Evolutionary conservation across 2,329 filamentous ascomycete species (phyloP).

Genomic region (Gaeumannomyces sp.): DNA sequence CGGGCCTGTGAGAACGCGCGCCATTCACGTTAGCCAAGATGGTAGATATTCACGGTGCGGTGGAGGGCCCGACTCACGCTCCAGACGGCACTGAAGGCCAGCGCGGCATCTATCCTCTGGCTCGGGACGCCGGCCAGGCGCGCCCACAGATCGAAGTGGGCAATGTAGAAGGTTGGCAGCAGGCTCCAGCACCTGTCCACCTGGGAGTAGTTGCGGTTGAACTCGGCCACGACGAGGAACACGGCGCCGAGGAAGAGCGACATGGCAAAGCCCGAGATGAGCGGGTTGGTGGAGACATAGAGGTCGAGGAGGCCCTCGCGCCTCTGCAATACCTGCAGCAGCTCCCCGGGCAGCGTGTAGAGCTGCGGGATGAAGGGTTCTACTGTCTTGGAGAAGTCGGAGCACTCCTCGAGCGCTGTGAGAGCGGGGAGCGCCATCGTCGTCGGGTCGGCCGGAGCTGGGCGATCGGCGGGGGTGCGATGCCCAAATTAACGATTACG

Average conservation of each 20-base stretch:
- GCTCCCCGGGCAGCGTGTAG: constrained; percentile 59
- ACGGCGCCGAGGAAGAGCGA: constrained; percentile 64
- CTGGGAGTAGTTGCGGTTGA: constrained; percentile 95
- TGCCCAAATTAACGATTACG: not conserved
- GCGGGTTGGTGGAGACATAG: constrained; percentile 80
- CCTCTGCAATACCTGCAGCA: constrained; percentile 54
- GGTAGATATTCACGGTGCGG: not conserved
- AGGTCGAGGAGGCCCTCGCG: constrained; percentile 59
- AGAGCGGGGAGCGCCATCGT: constrained; percentile 68
- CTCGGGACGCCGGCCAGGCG: constrained; percentile 66
- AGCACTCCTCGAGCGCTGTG: constrained; percentile 64
- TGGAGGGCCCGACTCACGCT: constrained; percentile 50
- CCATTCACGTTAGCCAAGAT: not conserved
- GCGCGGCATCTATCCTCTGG: constrained; percentile 63
- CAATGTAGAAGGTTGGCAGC: constrained; percentile 78
- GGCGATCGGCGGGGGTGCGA: not conserved
- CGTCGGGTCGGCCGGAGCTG: not conserved
- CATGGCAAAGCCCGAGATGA: constrained; percentile 67
- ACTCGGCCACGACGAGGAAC: constrained; percentile 70
- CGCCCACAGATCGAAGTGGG: constrained; percentile 80
- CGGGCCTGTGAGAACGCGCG: constrained; percentile 48
- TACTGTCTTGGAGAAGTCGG: constrained; percentile 69
- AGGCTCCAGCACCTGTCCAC: constrained; percentile 91
- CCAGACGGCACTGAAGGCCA: constrained; percentile 70
- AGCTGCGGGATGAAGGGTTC: constrained; percentile 68